phyloP scores from a whole-genome alignment of 2,329 filamentous ascomycete species.

The Trichoderma sp. region DNA sequence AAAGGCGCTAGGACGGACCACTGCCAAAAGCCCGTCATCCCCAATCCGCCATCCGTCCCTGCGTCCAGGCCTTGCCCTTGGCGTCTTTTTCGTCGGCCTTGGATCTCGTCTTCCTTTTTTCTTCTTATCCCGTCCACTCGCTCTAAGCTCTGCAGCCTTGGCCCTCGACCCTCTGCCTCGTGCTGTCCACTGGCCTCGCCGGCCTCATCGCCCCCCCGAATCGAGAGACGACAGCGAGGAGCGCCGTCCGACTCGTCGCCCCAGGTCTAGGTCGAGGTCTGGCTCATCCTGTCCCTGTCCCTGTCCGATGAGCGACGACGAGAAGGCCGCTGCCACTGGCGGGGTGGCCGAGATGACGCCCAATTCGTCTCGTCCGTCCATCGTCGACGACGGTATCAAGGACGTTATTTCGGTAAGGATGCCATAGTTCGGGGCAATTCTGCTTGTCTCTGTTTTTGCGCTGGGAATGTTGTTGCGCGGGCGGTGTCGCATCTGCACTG shows the following conservation, averaged over 20 bases:
- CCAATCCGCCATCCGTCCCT: constrained; percentile 19
- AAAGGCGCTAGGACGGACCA: not conserved
- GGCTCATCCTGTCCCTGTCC: not conserved
- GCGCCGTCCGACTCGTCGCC: constrained; percentile 6
- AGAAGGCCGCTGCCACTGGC: constrained; percentile 14
- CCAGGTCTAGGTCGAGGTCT: constrained; percentile 2
- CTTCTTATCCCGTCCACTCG: not conserved
- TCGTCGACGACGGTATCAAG: constrained; percentile 19
- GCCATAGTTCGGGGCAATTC: not conserved
- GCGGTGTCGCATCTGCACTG: not conserved
- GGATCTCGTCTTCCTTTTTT: not conserved
- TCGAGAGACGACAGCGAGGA: not conserved
- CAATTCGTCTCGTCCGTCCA: constrained; percentile 21
- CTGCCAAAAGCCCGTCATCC: not conserved
- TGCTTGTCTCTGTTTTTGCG: not conserved
- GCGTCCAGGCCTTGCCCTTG: constrained; percentile 15
- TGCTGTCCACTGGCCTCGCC: constrained; percentile 12
- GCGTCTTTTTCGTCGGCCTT: constrained; percentile 4
- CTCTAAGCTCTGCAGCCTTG: not conserved
- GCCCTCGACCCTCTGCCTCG: not conserved
- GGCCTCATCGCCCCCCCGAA: constrained; percentile 7
- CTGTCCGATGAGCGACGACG: constrained; percentile 18
- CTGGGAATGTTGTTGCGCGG: not conserved
- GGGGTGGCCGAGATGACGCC: constrained; percentile 17
- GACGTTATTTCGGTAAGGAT: constrained; percentile 20